These are phyloP conservation scores for Eucalyptus marginata DNA, from an alignment of 345 rosid species.

Conservation along the genomic window DNA sequence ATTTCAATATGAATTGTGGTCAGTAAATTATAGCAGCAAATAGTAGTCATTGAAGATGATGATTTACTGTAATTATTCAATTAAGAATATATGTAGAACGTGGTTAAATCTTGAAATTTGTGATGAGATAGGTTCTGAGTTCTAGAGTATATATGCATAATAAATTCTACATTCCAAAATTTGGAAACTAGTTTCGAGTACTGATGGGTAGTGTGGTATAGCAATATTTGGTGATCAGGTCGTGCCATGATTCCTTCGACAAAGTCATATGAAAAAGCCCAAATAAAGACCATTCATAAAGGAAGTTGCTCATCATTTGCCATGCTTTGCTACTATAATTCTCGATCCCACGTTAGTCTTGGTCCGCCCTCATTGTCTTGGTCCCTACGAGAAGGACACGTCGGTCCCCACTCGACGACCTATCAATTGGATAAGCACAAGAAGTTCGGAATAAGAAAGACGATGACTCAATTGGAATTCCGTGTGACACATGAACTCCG, in stretches of 20 bases:
- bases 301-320: neutral
- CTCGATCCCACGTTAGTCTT: neutral
- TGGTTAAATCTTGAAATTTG: no score
- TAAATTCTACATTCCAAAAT: rapidly evolving
- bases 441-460: neutral
- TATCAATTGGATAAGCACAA: neutral
- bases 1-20: neutral
- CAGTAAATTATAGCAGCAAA: rapidly evolving
- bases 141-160: no score
- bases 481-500: neutral
- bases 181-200: neutral
- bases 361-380: neutral
- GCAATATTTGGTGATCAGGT: neutral
- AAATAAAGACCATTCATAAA: neutral
- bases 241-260: neutral
- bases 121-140: rapidly evolving
- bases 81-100: neutral
- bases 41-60: rapidly evolving
- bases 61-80: no score
- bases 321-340: neutral
- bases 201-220: rapidly evolving
- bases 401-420: neutral
- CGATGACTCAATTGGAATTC: neutral
- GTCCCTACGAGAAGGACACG: neutral
- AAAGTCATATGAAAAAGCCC: neutral